Conservation (phyloP, 805 yeast species). For the Myxozyma lipomycoides region DNA sequence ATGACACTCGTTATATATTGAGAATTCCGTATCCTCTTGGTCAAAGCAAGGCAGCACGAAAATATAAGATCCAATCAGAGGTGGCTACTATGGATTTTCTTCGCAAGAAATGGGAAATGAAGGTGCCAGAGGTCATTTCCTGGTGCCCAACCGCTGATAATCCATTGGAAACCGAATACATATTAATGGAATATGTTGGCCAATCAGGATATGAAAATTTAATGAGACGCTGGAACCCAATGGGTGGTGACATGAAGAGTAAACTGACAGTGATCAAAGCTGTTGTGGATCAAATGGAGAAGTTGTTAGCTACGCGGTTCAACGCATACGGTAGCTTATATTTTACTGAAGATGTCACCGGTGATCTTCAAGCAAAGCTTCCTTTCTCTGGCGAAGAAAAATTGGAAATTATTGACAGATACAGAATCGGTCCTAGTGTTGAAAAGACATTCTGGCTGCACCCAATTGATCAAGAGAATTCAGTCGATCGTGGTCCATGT, state of each 20-base stretch:
- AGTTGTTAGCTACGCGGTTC: conserved; percentile 56
- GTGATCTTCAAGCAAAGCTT: conserved; percentile 41
- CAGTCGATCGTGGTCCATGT: conserved; percentile 74
- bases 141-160: conserved; percentile 64
- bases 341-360: conserved; percentile 64
- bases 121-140: conserved; percentile 69
- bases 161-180: conserved; percentile 66
- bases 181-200: conserved; percentile 66
- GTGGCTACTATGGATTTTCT: conserved; percentile 91
- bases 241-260: conserved; percentile 45
- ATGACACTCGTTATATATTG: conserved; percentile 56
- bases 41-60: conserved; percentile 49
- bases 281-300: conserved; percentile 60
- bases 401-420: conserved; percentile 55
- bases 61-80: conserved; percentile 67
- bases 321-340: conserved; percentile 77
- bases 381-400: conserved; percentile 63
- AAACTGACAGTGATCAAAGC: conserved; percentile 60
- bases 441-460: conserved; percentile 76
- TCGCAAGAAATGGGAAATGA: conserved; percentile 55
- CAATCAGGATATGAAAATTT: conserved; percentile 56
- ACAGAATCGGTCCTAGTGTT: conserved; percentile 87
- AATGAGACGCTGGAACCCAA: conserved; percentile 90
- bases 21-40: conserved; percentile 86
- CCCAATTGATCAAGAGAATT: conserved; percentile 49